phyloP scores from a whole-genome alignment of 139 green algal species.

The Coccomyxa sp. region DNA sequence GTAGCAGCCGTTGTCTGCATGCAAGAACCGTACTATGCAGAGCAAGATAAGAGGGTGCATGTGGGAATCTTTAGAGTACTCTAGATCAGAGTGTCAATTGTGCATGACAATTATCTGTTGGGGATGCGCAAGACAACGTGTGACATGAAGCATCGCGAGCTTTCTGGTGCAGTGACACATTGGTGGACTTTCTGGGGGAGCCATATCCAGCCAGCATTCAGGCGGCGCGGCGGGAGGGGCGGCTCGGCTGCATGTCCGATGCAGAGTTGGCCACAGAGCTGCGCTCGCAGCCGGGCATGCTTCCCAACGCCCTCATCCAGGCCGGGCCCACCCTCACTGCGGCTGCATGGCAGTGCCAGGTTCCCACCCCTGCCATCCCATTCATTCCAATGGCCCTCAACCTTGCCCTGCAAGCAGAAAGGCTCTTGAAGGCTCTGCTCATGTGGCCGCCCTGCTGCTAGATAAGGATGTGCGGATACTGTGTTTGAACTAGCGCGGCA shows the following conservation, averaged over 20 bases:
- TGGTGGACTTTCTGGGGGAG: slow-evolving; percentile 48
- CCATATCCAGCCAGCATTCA: slow-evolving; percentile 49
- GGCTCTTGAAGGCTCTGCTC: too few species aligned
- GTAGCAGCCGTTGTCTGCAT: background rate
- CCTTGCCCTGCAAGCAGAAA: too few species aligned
- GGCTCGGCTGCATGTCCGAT: slow-evolving; percentile 1
- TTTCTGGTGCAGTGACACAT: slow-evolving; percentile 19
- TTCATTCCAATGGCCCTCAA: background rate
- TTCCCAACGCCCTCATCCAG: slow-evolving; percentile 13
- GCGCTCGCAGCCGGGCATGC: background rate
- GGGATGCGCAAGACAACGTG: background rate
- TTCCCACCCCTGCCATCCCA: background rate
- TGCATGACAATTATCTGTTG: background rate
- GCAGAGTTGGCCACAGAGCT: background rate
- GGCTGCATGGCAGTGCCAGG: slow-evolving; percentile 43
- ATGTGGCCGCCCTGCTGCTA: too few species aligned
- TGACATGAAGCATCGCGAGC: background rate
- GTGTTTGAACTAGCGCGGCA: too few species aligned
- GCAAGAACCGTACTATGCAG: too few species aligned
- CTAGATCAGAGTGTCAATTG: background rate
- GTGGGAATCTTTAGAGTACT: background rate
- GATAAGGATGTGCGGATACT: too few species aligned
- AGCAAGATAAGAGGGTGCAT: background rate
- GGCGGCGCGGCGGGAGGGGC: slow-evolving; percentile 18
- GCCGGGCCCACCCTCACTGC: slow-evolving; percentile 47